phyloP scores from a whole-genome alignment of 2,329 filamentous ascomycete species.

The Aspergillus nomiae region DNA sequence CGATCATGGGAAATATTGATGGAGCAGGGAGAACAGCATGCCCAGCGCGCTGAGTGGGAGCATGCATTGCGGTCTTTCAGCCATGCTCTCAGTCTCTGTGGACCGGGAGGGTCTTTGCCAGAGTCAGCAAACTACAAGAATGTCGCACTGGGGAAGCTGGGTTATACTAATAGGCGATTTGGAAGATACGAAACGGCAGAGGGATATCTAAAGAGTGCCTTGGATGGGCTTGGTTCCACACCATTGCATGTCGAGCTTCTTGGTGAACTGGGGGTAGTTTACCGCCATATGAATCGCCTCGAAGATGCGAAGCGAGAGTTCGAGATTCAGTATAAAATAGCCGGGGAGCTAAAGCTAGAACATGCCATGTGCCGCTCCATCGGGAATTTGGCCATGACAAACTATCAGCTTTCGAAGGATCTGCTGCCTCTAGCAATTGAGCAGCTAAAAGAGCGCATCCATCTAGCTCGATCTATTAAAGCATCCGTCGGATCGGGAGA shows the following conservation, averaged over 20 bases:
- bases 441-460: background rate
- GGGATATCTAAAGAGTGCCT: background rate
- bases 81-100: background rate
- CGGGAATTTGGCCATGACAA: background rate
- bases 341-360: background rate
- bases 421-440: background rate
- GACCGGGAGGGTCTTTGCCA: background rate
- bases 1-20: background rate
- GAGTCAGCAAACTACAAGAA: background rate
- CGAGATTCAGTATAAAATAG: background rate
- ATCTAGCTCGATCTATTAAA: background rate
- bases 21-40: background rate
- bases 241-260: background rate
- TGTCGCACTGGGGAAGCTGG: background rate
- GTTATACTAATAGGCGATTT: background rate
- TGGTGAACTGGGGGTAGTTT: background rate
- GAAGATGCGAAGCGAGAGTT: background rate
- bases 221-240: background rate
- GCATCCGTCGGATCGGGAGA: background rate
- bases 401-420: background rate
- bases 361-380: background rate
- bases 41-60: background rate
- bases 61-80: background rate
- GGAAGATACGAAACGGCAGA: background rate
- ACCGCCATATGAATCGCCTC: background rate